These are phyloP conservation scores for Populus davidiana DNA, from an alignment of 345 rosid species.

Conservation along the genomic window DNA sequence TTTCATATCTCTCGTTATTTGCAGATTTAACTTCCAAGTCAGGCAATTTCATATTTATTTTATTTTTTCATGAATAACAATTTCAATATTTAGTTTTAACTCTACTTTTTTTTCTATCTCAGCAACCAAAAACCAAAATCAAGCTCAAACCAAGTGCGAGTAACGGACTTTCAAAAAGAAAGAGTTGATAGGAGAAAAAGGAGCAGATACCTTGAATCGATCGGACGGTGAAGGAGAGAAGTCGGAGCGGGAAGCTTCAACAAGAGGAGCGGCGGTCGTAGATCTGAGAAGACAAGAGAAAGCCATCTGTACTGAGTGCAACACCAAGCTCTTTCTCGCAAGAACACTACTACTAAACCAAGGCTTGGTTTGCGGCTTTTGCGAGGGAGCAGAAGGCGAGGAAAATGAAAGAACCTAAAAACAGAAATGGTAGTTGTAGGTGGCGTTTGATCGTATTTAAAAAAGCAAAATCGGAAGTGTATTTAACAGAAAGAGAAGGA, in stretches of 20 bases:
- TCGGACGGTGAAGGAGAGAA: constrained; percentile 36
- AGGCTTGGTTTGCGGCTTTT: constrained; percentile 14
- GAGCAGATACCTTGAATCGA: constrained; percentile 53
- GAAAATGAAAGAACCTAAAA: not conserved
- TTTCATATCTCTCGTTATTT: not conserved
- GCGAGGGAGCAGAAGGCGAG: constrained; percentile 14
- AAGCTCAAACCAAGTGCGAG: not conserved
- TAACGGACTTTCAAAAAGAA: not conserved
- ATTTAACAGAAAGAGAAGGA: not conserved
- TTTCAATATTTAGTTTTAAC: not conserved
- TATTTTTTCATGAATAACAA: not conserved
- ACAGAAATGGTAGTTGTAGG: not conserved
- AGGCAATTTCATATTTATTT: not conserved
- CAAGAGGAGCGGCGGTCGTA: constrained; percentile 36
- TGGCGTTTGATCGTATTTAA: not conserved
- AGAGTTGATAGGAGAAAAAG: not conserved
- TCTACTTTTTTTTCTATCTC: not conserved
- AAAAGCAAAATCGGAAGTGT: not conserved
- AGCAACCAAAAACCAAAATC: not conserved
- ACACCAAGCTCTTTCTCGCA: not conserved
- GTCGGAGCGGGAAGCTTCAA: constrained; percentile 36
- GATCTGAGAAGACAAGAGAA: constrained; percentile 69
- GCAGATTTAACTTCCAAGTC: not conserved
- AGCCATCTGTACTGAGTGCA: constrained; percentile 43
- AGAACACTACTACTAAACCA: constrained; percentile 27